phyloP scores from a whole-genome alignment of 108 stramenopile species.

The Epithemia pelagica region DNA sequence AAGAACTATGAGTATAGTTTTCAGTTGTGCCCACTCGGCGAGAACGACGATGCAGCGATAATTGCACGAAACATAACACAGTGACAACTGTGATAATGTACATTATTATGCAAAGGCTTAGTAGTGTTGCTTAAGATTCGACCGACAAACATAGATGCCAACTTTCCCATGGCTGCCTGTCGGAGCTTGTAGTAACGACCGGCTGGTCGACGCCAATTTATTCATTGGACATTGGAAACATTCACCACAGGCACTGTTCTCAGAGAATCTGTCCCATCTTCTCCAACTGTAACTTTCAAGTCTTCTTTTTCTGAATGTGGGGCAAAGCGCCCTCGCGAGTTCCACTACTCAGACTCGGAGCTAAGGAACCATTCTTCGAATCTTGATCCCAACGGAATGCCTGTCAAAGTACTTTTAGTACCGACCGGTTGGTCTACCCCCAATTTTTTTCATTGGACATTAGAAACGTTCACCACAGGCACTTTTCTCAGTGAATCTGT shows the following conservation, averaged over 20 bases:
- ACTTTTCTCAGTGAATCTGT: neutral
- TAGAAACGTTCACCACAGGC: neutral
- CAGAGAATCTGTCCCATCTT: neutral
- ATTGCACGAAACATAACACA: too few relatives aligned
- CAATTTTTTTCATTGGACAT: too few relatives aligned
- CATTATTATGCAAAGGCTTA: too few relatives aligned
- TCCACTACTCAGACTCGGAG: neutral
- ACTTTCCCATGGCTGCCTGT: too few relatives aligned
- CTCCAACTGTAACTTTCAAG: neutral
- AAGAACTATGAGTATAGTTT: constrained; percentile 23
- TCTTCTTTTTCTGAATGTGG: neutral
- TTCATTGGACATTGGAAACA: too few relatives aligned
- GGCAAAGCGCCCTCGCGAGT: neutral
- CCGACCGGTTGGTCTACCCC: too few relatives aligned
- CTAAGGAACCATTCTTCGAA: neutral
- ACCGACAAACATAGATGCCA: too few relatives aligned
- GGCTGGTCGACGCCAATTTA: too few relatives aligned
- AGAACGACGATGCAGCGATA: constrained; percentile 11
- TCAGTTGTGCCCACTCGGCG: constrained; percentile 11
- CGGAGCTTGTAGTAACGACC: too few relatives aligned
- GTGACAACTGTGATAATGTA: too few relatives aligned
- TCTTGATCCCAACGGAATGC: neutral
- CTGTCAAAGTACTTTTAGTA: too few relatives aligned
- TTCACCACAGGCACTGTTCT: neutral
- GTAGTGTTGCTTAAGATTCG: too few relatives aligned